Percentiles rank a stretch among this genome's conserved stretches.
Evolutionary conservation across 148 eudicot species (phyloP).

Genomic region (Amaranthus palmeri): DNA sequence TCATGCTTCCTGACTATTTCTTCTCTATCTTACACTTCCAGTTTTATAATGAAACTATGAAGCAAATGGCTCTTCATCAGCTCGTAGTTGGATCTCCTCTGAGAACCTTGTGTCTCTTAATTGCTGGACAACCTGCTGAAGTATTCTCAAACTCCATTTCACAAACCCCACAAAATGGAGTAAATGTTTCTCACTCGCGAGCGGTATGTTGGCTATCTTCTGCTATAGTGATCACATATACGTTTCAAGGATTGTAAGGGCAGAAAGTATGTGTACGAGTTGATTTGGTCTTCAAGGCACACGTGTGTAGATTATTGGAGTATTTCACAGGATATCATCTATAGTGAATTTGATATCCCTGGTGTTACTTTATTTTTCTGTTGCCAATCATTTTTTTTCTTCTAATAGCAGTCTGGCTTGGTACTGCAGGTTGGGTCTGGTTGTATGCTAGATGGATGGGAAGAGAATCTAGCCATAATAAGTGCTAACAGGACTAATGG

Average conservation of each 20-base stretch:
- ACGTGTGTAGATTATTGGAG: neutral
- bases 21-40: conserved; percentile 24
- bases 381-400: neutral
- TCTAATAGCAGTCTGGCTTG: neutral
- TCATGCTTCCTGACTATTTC: conserved; percentile 8
- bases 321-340: too few species aligned
- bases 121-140: conserved; percentile 84
- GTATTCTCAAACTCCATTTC: conserved; percentile 48
- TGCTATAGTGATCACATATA: too few species aligned
- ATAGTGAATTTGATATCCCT: neutral
- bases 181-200: conserved; percentile 36
- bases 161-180: conserved; percentile 30
- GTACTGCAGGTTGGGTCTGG: conserved; percentile 37
- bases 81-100: conserved; percentile 74
- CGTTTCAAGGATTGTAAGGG: neutral
- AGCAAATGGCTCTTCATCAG: conserved; percentile 82
- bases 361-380: neutral
- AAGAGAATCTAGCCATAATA: conserved; percentile 78
- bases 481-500: conserved; percentile 79
- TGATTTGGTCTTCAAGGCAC: neutral
- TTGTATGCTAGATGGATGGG: conserved; percentile 77
- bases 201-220: conserved; percentile 35
- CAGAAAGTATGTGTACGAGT: neutral
- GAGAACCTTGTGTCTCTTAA: conserved; percentile 76
- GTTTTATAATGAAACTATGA: conserved; percentile 78